Evolutionary conservation across 192 early-diverging fungal species (phyloP), one percentile per base, ranked within the genome.

Genomic region (Rhizophagus sp.): DNA sequence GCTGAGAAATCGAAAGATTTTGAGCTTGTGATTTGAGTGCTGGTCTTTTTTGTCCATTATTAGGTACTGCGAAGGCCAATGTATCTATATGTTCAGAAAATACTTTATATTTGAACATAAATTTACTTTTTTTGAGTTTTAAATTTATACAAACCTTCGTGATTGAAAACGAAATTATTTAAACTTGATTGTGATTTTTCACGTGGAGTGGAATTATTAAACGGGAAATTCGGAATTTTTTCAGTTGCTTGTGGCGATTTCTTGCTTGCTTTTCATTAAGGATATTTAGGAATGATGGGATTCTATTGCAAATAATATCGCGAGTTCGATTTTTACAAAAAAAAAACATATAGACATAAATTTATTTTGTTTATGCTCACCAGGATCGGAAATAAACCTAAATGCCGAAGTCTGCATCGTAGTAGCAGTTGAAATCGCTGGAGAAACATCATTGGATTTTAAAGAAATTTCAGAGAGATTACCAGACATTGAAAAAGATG

Each of bases 291-390:
- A 34, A 36, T 36, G 27, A 69, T 69, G 67, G 67, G 36, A 30
- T 69, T 69, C 34, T 68, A 36, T 68, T 68, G 27, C 36, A 69
- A 69, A 69, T 69, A 30, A 69, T 57, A 57, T 57, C 52, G 19
- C 52, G 19, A 57, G 52, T 57, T 57, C 19, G 52, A 57, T 6
- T 57, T 57, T 57, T 17, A 13, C 13, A 57, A 19, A 57, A 57
- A 57, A 57, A 57, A 57, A 57, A 22, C 17, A 15, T 57, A 19
- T 19, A 19, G 52, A 57, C 19, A 57, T 0, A 57, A 52, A 17
- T n/a, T 57, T 22, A 57, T 57, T 52, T 57, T 57, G 6, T 57
- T 19, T 57, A 5, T 6, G 52, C 52, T 57, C 7, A 57, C 52
- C 52, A 57, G 52, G 19, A 22, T 22, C 17, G 19, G 52, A 57